Conservation (phyloP, 2,329 filamentous ascomycete species). For the Fusarium clavum region DNA sequence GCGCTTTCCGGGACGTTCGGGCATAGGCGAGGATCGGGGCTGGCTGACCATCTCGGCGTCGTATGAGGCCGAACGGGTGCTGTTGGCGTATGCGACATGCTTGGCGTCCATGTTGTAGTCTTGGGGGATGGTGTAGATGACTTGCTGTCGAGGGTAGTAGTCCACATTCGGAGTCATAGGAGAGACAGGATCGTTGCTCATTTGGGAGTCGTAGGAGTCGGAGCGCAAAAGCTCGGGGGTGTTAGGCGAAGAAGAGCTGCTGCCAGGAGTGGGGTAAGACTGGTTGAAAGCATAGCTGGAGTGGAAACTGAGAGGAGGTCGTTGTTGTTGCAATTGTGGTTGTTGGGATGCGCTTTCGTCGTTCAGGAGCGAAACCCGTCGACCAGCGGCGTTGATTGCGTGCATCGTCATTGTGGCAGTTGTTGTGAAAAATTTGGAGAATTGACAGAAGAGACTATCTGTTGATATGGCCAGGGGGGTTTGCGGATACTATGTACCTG, state of each 20-base stretch:
- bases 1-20: constrained; percentile 69
- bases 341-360: constrained; percentile 49
- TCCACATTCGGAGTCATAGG: constrained; percentile 66
- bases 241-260: constrained; percentile 60
- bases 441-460: neutral
- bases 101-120: constrained; percentile 54
- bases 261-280: constrained; percentile 53
- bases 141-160: constrained; percentile 54
- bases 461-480: constrained; percentile 12
- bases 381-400: constrained; percentile 66
- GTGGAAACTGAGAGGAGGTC: constrained; percentile 50
- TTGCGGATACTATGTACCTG: constrained; percentile 16
- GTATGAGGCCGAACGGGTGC: constrained; percentile 62
- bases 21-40: constrained; percentile 54
- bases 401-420: constrained; percentile 57
- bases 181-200: constrained; percentile 65
- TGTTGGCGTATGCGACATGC: constrained; percentile 56
- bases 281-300: constrained; percentile 50
- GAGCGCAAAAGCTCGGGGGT: constrained; percentile 70
- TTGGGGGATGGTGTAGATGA: constrained; percentile 55
- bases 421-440: neutral
- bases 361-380: constrained; percentile 70
- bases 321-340: constrained; percentile 18
- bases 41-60: constrained; percentile 59
- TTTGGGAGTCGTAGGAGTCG: constrained; percentile 71